Conservation (phyloP, 148 eudicot genomes). For the Fagopyrum tataricum region DNA sequence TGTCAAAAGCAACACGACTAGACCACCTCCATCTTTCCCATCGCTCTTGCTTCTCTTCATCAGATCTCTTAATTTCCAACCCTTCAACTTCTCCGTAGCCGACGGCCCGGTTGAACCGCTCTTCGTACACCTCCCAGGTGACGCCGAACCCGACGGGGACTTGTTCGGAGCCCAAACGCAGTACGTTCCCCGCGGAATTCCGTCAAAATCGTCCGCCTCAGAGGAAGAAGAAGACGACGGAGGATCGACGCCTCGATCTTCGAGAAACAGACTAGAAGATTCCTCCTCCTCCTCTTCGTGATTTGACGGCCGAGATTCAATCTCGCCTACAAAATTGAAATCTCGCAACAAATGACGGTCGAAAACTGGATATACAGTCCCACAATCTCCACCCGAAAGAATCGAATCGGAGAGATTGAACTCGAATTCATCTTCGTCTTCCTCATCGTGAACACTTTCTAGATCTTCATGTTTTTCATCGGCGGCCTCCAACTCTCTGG, state of each 20-base stretch:
- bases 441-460: not conserved
- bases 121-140: conserved; percentile 35
- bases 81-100: conserved; percentile 33
- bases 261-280: conserved; percentile 8
- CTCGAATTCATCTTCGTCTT: conserved; percentile 5
- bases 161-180: conserved; percentile 42
- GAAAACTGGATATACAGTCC: conserved; percentile 8
- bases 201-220: conserved; percentile 34
- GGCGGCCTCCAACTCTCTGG: not conserved
- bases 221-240: conserved; percentile 15
- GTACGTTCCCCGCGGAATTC: conserved; percentile 28
- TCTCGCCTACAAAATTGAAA: not conserved
- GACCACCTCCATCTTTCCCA: conserved; percentile 31
- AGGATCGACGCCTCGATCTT: not conserved
- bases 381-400: not conserved
- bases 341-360: conserved; percentile 5
- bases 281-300: not conserved
- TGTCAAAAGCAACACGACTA: conserved; percentile 21
- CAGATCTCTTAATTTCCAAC: conserved; percentile 36
- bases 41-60: conserved; percentile 42
- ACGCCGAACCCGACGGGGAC: conserved; percentile 5
- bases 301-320: not conserved
- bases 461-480: not conserved
- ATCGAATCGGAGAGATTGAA: not conserved
- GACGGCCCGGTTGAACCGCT: conserved; percentile 44